Percentiles rank a stretch among this genome's conserved stretches.
Evolutionary conservation across 2,329 filamentous ascomycete species (phyloP).

Genomic region (Aspergillus caelatus): DNA sequence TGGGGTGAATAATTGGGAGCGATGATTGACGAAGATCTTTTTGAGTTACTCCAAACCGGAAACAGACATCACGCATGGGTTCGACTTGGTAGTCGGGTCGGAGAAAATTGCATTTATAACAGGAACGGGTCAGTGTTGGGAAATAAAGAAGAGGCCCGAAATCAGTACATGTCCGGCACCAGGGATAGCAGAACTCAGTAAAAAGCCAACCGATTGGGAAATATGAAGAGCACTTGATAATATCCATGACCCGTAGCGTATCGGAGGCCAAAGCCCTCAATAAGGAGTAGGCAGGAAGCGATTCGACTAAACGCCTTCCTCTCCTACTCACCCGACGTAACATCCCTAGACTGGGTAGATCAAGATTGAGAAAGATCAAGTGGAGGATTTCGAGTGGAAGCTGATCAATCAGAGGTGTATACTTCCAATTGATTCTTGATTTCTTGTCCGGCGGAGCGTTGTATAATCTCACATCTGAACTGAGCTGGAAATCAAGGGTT

Average conservation of each 20-base stretch:
- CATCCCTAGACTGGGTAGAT: slow-evolving; percentile 6
- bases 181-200: slow-evolving; percentile 11
- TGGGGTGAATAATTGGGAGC: slow-evolving; percentile 5
- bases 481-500: background rate
- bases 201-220: slow-evolving; percentile 11
- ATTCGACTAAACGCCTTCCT: slow-evolving; percentile 6
- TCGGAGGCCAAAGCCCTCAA: slow-evolving; percentile 4
- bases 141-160: slow-evolving; percentile 16
- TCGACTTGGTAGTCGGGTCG: slow-evolving; percentile 5
- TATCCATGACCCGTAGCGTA: slow-evolving; percentile 2
- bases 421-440: background rate
- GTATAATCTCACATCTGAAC: background rate
- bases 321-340: slow-evolving; percentile 9
- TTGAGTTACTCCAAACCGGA: slow-evolving; percentile 1
- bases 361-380: slow-evolving; percentile 8
- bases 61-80: background rate
- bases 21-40: background rate
- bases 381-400: slow-evolving; percentile 9
- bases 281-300: slow-evolving; percentile 9
- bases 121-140: slow-evolving; percentile 9
- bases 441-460: background rate
- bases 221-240: slow-evolving; percentile 2
- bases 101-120: slow-evolving; percentile 12
- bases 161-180: slow-evolving; percentile 12
- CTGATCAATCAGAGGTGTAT: background rate